Evolutionary conservation across 225 moss, liverwort and hornwort species (phyloP), one percentile per base, ranked within the genome.

Genomic region (Physcomitrium patens): DNA sequence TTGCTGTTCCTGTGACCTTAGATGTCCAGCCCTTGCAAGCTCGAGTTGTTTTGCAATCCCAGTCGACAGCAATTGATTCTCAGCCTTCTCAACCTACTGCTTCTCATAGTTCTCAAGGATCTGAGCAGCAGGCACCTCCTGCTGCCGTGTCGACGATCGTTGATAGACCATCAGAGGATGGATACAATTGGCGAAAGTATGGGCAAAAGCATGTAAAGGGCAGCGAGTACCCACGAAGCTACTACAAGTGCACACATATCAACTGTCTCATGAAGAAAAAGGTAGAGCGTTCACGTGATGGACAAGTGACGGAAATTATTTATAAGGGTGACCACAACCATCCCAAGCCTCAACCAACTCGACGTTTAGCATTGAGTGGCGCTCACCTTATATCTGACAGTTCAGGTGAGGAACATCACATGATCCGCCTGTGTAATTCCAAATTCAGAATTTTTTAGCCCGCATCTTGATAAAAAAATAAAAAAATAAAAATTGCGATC

Each of bases 181-280:
- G 97, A 42, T 99, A 92, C 75, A 99, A 99, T 71, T 99, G 97
- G 97, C 90, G 97, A 28, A 99, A 99, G 72, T 99, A 99, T 82
- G 97, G 97, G 20, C 97, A 99, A 70, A 99, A 99, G 92, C 95
- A 99, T 81, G 97, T 99, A 61, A 99, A 99, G 79, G 97, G 97
- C 54, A 99, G 97, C 44, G 95, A 99, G 72, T 99, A 78, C 64
- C 97, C 97, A 18, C 93, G 97, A 44, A 99, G 97, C 69, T 99
- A 99, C 76, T 99, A 95, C 60, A 99, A 99, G 74, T 99, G 97
- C 77, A 99, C 97, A 0, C 93, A 99, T 54, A 82, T 91, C 19
- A 89, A 66, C 53, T 99, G 97, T 70, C 95, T 90, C 0, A 99
- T 99, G 97, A 99, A 99, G 86, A 99, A 99, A 69, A 99, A 93